A percentile compares a stretch with the other conserved stretches of the same genome.
These are phyloP conservation scores for Kalanchoe fedtschenkoi DNA, from an alignment of 164 flowering plant genomes.

Conservation along the genomic window DNA sequence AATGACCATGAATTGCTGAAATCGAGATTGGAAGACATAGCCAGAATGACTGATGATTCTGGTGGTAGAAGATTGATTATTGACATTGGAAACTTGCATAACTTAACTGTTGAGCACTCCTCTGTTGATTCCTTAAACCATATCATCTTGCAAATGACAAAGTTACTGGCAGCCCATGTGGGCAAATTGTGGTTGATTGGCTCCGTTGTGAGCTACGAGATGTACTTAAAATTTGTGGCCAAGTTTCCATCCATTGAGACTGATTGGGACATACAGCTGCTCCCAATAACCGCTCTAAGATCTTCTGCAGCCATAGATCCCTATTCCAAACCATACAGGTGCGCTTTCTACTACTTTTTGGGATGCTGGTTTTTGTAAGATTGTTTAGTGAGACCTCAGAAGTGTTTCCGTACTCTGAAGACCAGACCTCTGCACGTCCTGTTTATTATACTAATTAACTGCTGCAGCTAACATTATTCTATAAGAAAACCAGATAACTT, in stretches of 20 bases:
- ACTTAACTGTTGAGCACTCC: conserved; percentile 20
- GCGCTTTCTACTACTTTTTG: not conserved
- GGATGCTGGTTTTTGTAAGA: not conserved
- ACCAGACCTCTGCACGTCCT: not conserved
- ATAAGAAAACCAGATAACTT: not conserved
- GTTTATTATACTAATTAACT: not conserved
- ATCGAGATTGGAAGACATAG: conserved; percentile 37
- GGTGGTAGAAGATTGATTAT: conserved; percentile 46
- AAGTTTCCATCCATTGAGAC: conserved; percentile 62
- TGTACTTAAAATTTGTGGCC: conserved; percentile 43
- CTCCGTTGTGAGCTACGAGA: conserved; percentile 44
- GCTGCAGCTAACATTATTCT: not conserved
- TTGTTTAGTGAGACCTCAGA: not conserved
- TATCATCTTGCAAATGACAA: conserved; percentile 36
- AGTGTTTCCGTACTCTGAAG: not conserved
- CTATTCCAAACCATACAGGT: conserved; percentile 29
- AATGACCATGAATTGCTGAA: conserved; percentile 18
- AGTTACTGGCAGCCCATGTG: conserved; percentile 30
- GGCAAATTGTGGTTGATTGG: conserved; percentile 67
- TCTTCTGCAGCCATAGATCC: conserved; percentile 30
- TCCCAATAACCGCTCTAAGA: conserved; percentile 59
- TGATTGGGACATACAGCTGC: conserved; percentile 76
- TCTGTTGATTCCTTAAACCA: conserved; percentile 17
- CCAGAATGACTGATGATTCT: conserved; percentile 15
- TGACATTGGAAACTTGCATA: conserved; percentile 60